Percentiles rank a stretch among this genome's conserved stretches.
Conservation (phyloP, 1,139 yeast species). For the Suhomyces anneliseae region DNA sequence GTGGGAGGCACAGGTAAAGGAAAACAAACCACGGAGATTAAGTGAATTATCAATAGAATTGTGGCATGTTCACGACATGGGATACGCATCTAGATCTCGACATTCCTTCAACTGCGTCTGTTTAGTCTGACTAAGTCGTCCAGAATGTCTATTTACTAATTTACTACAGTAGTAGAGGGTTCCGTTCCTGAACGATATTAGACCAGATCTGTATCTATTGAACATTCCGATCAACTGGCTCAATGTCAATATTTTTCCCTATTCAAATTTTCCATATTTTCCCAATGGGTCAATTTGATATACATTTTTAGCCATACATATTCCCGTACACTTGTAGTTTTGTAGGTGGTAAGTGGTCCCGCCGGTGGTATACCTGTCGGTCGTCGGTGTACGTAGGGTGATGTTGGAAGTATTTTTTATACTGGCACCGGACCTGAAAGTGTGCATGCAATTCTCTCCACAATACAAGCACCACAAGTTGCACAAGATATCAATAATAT, state of each 20-base stretch:
- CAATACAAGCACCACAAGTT: neutral
- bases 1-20: neutral
- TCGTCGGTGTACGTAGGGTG: too few species aligned
- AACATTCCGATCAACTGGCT: constrained; percentile 1
- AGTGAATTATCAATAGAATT: neutral
- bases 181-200: too few species aligned
- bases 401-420: too few species aligned
- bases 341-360: too few species aligned
- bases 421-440: too few species aligned
- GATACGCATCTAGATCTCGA: neutral
- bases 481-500: neutral
- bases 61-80: neutral
- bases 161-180: too few species aligned
- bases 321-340: neutral
- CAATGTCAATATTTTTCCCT: neutral
- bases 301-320: neutral
- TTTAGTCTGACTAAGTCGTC: neutral
- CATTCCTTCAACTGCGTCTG: constrained; percentile 1
- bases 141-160: neutral
- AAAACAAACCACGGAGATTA: neutral
- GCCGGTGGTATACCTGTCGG: too few species aligned
- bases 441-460: too few species aligned
- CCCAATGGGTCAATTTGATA: too few species aligned
- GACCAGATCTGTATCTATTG: neutral
- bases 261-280: too few species aligned